phyloP scores from a whole-genome alignment of 202 grass and related monocot genomes.

The Eragrostis tef region DNA sequence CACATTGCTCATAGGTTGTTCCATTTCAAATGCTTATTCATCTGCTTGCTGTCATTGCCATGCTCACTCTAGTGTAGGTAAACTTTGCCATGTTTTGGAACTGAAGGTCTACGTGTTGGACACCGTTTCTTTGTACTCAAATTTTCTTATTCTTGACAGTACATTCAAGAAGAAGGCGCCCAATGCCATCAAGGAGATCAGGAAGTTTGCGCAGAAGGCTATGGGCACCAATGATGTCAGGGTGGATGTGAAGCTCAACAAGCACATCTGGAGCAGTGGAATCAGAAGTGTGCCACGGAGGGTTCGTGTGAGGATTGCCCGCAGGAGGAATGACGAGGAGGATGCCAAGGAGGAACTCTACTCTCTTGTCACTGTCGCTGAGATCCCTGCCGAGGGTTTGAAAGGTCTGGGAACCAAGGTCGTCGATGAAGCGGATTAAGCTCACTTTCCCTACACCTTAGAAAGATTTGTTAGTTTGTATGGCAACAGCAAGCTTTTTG shows the following conservation, averaged over 20 bases:
- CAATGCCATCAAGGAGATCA: constrained; percentile 84
- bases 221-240: constrained; percentile 79
- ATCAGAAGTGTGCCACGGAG: constrained; percentile 79
- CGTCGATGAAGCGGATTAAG: constrained; percentile 73
- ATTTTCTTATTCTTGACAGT: constrained; percentile 50
- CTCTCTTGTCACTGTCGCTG: constrained; percentile 73
- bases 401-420: constrained; percentile 88
- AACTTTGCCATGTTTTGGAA: not conserved
- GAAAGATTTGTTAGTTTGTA: constrained; percentile 32
- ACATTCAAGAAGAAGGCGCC: constrained; percentile 97
- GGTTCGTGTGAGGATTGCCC: constrained; percentile 78
- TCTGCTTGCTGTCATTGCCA: not conserved
- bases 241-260: constrained; percentile 91
- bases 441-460: constrained; percentile 12
- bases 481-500: constrained; percentile 34
- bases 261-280: constrained; percentile 95
- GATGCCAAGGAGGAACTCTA: constrained; percentile 95
- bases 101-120: not conserved
- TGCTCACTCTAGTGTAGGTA: not conserved
- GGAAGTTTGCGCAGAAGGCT: constrained; percentile 83
- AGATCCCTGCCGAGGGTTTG: constrained; percentile 77
- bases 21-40: constrained; percentile 5
- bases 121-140: not conserved
- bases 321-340: constrained; percentile 86
- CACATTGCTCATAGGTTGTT: not conserved